Percentiles rank a stretch among this genome's conserved stretches.
These are phyloP conservation scores for Nitzschia sp. DNA, from an alignment of 108 stramenopile genomes.

Conservation along the genomic window DNA sequence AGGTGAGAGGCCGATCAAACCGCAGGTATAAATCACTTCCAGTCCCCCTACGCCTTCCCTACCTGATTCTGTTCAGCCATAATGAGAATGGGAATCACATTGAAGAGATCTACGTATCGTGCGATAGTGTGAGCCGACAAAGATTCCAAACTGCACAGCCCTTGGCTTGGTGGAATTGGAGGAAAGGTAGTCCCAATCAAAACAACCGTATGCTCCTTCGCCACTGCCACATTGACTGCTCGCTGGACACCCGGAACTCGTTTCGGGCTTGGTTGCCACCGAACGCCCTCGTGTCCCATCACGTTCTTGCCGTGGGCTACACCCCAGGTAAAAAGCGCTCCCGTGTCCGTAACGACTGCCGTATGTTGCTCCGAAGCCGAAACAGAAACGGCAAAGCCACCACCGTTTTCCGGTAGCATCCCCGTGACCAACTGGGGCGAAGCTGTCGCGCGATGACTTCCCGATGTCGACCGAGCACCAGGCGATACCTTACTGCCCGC, in stretches of 20 bases:
- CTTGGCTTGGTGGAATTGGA: slow-evolving; percentile 23
- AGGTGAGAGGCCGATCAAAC: background rate
- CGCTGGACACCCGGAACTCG: slow-evolving; percentile 73
- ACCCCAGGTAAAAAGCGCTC: slow-evolving; percentile 84
- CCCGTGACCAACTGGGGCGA: slow-evolving; percentile 77
- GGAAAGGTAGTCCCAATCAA: slow-evolving; percentile 78
- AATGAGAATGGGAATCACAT: slow-evolving; percentile 69
- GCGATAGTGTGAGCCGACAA: slow-evolving; percentile 52
- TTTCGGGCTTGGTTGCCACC: slow-evolving; percentile 74
- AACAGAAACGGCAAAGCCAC: slow-evolving; percentile 75
- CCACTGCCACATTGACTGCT: slow-evolving; percentile 73
- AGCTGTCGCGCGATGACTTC: slow-evolving; percentile 25
- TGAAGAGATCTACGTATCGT: slow-evolving; percentile 77
- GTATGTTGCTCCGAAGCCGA: slow-evolving; percentile 79
- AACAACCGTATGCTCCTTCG: slow-evolving; percentile 81
- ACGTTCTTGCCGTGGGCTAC: slow-evolving; percentile 58
- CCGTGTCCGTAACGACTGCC: slow-evolving; percentile 69
- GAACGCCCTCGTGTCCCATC: slow-evolving; percentile 76
- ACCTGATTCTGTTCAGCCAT: slow-evolving; percentile 59
- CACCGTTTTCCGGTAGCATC: slow-evolving; percentile 81
- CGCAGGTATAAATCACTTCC: background rate
- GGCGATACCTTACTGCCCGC: slow-evolving; percentile 7
- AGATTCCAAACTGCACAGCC: slow-evolving; percentile 44
- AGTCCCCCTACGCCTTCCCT: too few relatives aligned
- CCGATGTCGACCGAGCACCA: background rate